A percentile compares a stretch with the other conserved stretches of the same genome.
Evolutionary conservation across 148 eudicot species (phyloP).

Genomic region (Agrostemma githago): DNA sequence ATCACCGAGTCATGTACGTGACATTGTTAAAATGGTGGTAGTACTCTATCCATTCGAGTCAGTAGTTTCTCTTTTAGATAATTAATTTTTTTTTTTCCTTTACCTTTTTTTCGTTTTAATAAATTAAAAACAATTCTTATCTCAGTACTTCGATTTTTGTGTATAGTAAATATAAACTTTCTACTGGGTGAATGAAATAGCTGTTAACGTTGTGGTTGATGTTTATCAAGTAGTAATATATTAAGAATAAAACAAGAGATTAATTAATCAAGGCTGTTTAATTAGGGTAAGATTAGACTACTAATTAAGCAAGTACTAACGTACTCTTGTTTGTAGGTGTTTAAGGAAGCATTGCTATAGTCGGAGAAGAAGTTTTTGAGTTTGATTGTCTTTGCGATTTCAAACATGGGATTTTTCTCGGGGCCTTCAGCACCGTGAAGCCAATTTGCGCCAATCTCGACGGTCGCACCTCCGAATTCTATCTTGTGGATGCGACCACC

Average conservation of each 20-base stretch:
- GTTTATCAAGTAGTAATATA: no score
- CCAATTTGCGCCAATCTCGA: slow-evolving; percentile 29
- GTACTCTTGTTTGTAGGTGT: slow-evolving; percentile 27
- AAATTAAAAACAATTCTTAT: no score
- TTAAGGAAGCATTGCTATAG: slow-evolving; percentile 13
- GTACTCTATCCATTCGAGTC: no score
- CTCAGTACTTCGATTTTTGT: no score
- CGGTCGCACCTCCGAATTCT: slow-evolving; percentile 7
- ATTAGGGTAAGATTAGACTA: not conserved
- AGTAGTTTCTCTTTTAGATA: no score
- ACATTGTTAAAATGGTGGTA: no score
- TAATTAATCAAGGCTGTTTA: not conserved
- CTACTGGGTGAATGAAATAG: no score
- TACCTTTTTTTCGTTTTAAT: no score
- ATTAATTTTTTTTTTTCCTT: no score
- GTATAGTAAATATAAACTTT: no score
- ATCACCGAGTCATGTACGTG: no score
- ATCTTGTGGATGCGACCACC: slow-evolving; percentile 20
- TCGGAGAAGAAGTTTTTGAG: slow-evolving; percentile 18
- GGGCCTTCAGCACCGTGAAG: slow-evolving; percentile 23
- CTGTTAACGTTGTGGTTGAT: no score
- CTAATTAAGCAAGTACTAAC: not conserved
- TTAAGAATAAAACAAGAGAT: not conserved
- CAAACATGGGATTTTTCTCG: slow-evolving; percentile 22
- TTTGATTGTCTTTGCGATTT: slow-evolving; percentile 20